Base-by-base conservation (phyloP, 164 flowering plant genomes). In the Chimonanthus praecox region DNA sequence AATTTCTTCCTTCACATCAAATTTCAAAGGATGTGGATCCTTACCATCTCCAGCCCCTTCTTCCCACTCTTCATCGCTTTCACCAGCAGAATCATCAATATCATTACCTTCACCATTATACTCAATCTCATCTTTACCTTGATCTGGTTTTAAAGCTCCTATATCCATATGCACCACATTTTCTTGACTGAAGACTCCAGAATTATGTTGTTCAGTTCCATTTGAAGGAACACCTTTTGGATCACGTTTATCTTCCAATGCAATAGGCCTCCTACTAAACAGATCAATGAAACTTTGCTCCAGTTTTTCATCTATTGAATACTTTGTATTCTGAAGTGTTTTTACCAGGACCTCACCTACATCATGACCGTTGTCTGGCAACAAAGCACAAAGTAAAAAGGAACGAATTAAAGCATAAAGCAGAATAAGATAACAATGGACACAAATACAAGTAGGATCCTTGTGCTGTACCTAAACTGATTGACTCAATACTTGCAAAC, bases 251-350 rank as follows among this genome's bases (percentile, higher is more conserved):
- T 78, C 80, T 78, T 80, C 82, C 49, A 79, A 74, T 18, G 80
- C 79, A 15, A 11, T 71, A 72, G 78, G 78, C 71, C 78, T 86
- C 71, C 80, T 79, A 67, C 92, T 70, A 58, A 92, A 92, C 71
- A 90, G 79, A 21, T 69, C 73, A 67, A 96, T 89, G 78, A 79
- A 85, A 79, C 94, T 88, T 54, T 94, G 77, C 21, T 87, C 89
- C 76, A 94, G 73, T 80, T 88, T 92, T 75, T 96, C 99, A 81
- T 92, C 91, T 78, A 92, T 72, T n/a, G 97, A 87, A 74, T 90
- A 89, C 72, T 89, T 87, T 6, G 90, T 87, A 50, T 89, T 89
- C 80, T 96, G 99, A 47, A 96, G 88, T 9, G 88, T 84, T 79
- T 86, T 92, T 47, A 96, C 98, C 84, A 96, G 71, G 47, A 33